phyloP scores from a whole-genome alignment of 352 stramenopile genomes.

The Phytophthora cryptogea region DNA sequence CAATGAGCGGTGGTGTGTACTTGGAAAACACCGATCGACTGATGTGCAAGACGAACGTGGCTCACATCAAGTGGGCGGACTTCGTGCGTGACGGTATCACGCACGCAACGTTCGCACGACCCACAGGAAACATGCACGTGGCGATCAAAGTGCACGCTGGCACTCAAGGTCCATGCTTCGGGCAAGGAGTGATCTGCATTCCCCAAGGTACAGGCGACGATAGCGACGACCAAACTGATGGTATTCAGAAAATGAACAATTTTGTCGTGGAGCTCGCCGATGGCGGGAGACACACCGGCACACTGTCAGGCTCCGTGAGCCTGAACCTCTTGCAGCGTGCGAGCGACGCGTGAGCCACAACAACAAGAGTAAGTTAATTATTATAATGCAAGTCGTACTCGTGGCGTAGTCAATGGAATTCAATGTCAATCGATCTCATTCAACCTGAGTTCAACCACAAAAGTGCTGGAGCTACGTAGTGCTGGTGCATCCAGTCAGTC shows the following conservation, averaged over 20 bases:
- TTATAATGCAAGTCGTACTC: slow-evolving; percentile 23
- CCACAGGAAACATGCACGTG: slow-evolving; percentile 66
- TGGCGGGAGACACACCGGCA: slow-evolving; percentile 59
- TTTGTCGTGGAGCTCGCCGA: slow-evolving; percentile 63
- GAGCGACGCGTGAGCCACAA: slow-evolving; percentile 25
- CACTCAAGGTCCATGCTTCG: slow-evolving; percentile 48
- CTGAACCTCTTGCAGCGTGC: slow-evolving; percentile 39
- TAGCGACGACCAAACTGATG: slow-evolving; percentile 27
- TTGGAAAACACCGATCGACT: slow-evolving; percentile 46
- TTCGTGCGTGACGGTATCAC: slow-evolving; percentile 55
- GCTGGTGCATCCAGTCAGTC: slow-evolving; percentile 16
- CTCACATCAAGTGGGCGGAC: slow-evolving; percentile 50
- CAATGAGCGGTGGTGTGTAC: slow-evolving; percentile 65
- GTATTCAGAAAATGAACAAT: slow-evolving; percentile 31
- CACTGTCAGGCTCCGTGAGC: slow-evolving; percentile 53
- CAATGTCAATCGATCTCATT: slow-evolving; percentile 37
- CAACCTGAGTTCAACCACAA: slow-evolving; percentile 25
- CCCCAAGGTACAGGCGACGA: slow-evolving; percentile 34
- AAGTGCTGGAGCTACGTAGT: slow-evolving; percentile 7
- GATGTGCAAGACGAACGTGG: slow-evolving; percentile 54
- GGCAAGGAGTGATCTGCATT: slow-evolving; percentile 74
- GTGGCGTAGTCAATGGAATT: slow-evolving; percentile 31
- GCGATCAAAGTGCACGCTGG: slow-evolving; percentile 74
- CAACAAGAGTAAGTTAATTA: slow-evolving; percentile 29
- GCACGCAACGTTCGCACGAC: slow-evolving; percentile 62